Conservation (phyloP, 2,329 filamentous ascomycete genomes). For the Fusarium sambucinum region DNA sequence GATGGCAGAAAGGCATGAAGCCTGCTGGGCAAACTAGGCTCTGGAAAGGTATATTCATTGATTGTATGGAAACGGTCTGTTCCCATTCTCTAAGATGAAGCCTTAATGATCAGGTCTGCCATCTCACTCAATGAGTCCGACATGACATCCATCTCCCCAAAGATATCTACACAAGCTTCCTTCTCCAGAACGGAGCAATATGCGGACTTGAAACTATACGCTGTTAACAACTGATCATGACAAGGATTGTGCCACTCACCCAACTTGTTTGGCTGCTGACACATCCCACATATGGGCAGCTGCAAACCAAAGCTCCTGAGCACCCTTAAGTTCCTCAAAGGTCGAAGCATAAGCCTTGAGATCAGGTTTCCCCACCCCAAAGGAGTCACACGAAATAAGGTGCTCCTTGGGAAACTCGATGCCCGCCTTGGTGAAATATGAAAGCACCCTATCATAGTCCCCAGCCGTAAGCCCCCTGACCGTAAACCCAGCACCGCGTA, state of each 20-base stretch:
- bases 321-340: conserved; percentile 29
- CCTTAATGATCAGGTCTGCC: conserved; percentile 36
- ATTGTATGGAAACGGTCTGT: accelerated
- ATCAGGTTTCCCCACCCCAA: conserved; percentile 38
- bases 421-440: conserved; percentile 34
- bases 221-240: not conserved
- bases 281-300: conserved; percentile 43
- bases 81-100: not conserved
- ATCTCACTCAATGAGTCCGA: conserved; percentile 30
- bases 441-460: conserved; percentile 27
- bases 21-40: no score
- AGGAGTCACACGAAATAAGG: conserved; percentile 35
- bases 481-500: conserved; percentile 31
- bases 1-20: no score
- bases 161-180: conserved; percentile 33
- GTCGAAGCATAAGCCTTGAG: conserved; percentile 39
- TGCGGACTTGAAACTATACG: conserved; percentile 30
- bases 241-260: not conserved
- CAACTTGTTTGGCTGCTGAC: conserved; percentile 33
- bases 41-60: not conserved
- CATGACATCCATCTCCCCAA: conserved; percentile 43
- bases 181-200: conserved; percentile 39
- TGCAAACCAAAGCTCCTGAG: conserved; percentile 37
- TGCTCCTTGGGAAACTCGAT: conserved; percentile 35
- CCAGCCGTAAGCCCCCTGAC: conserved; percentile 37